Conservation (phyloP, 208 protist genomes). For the Crithidia fasciculata region DNA sequence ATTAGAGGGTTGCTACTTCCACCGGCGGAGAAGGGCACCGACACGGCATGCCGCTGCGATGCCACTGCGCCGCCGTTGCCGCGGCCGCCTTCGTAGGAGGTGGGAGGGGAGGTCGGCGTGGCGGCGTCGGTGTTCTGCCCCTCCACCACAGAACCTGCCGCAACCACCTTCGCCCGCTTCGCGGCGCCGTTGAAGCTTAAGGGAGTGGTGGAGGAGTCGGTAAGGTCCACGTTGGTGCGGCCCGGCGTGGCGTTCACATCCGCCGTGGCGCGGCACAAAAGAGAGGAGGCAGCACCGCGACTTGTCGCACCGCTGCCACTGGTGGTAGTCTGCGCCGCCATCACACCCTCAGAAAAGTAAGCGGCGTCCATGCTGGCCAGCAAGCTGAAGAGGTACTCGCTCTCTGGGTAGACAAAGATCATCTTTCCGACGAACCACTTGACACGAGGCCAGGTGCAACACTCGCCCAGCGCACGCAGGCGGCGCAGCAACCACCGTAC, state of each 20-base stretch:
- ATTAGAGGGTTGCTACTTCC: not conserved
- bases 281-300: not conserved
- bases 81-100: not conserved
- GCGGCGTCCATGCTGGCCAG: not conserved
- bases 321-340: not conserved
- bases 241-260: not conserved
- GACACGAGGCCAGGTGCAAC: not conserved
- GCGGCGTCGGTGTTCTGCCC: not conserved
- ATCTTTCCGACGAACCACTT: conserved; percentile 5
- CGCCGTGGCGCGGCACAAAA: not conserved
- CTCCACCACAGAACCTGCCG: not conserved
- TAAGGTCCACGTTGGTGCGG: too few species aligned
- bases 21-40: not conserved
- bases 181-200: not conserved
- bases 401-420: not conserved
- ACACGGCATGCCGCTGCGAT: not conserved
- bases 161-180: not conserved
- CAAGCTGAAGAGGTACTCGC: not conserved
- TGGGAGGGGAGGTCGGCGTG: not conserved
- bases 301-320: not conserved
- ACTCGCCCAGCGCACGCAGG: not conserved
- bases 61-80: not conserved
- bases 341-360: not conserved
- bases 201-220: not conserved
- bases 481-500: conserved; percentile 5